Conservation (phyloP, 768 basidiomycete species). For the Pulveroboletus ravenelii region DNA sequence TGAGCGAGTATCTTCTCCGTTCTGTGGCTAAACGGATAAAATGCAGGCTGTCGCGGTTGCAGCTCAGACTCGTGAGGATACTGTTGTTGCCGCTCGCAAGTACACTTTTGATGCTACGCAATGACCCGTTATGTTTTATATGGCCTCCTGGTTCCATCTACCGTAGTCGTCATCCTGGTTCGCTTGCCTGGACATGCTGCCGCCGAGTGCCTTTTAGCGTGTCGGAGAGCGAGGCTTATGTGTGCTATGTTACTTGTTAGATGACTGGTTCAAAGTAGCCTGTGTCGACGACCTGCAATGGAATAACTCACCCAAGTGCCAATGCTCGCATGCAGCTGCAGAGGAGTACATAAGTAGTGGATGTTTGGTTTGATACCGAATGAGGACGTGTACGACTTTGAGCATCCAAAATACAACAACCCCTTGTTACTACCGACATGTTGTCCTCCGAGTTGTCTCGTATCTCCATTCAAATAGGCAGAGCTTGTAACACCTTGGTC, state of each 20-base stretch:
- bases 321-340: no score
- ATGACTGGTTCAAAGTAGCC: neutral
- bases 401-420: constrained; percentile 18
- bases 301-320: neutral
- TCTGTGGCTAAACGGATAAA: constrained; percentile 12
- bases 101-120: neutral
- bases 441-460: neutral
- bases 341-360: no score
- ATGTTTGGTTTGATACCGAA: neutral
- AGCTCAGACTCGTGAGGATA: constrained; percentile 72
- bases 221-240: constrained; percentile 1
- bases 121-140: neutral
- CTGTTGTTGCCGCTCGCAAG: neutral
- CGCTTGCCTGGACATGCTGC: neutral
- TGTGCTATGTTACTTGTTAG: neutral
- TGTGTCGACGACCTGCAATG: neutral
- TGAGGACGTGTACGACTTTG: neutral
- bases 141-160: neutral
- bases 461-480: neutral
- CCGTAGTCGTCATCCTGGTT: neutral
- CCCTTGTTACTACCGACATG: neutral
- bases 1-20: neutral
- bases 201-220: neutral
- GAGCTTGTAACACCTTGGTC: constrained; percentile 10
- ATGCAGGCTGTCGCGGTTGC: constrained; percentile 80